Evolutionary conservation across 371 early-diverging fungal genomes (phyloP).

Genomic region (Scutellospora calospora): DNA sequence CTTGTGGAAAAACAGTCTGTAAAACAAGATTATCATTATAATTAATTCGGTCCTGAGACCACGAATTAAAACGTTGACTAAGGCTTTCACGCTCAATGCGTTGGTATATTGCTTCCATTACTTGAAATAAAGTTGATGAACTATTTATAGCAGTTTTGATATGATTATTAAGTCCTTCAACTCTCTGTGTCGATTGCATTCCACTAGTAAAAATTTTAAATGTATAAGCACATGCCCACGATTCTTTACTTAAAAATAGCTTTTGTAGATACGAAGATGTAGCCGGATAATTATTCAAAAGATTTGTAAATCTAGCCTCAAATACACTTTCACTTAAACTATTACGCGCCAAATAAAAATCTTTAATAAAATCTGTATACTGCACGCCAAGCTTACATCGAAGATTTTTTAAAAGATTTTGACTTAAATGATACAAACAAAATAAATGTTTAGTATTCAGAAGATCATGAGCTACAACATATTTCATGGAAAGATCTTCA

Average conservation of each 20-base stretch:
- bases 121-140: no score
- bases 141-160: no score
- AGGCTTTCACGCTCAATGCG: no score
- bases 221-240: not conserved
- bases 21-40: no score
- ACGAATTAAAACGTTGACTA: no score
- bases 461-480: not conserved
- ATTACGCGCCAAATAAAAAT: not conserved
- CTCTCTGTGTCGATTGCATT: not conserved
- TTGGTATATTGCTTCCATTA: no score
- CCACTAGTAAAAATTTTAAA: constrained; percentile 4
- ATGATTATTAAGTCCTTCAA: not conserved
- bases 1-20: no score
- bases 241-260: not conserved
- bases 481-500: not conserved
- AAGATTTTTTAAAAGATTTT: not conserved
- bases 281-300: no score
- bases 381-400: not conserved
- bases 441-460: not conserved
- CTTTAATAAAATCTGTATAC: not conserved
- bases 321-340: not conserved
- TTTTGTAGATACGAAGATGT: no score
- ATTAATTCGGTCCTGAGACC: no score
- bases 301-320: not conserved
- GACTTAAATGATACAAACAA: not conserved